phyloP scores from a whole-genome alignment of 495 filamentous ascomycete species.

The Annulohypoxylon moriforme region DNA sequence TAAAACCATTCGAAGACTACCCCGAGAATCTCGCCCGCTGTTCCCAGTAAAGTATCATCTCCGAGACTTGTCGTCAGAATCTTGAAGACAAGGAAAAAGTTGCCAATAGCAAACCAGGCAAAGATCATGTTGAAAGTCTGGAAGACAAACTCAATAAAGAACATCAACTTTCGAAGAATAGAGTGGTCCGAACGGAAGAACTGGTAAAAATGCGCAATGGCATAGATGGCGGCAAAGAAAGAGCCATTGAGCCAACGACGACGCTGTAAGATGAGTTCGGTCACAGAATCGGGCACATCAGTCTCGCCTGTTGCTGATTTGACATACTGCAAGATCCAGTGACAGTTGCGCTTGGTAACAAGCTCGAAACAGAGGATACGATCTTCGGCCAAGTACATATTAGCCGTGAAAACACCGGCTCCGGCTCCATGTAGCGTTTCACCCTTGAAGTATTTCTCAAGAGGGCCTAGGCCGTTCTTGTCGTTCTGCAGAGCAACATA shows the following conservation, averaged over 20 bases:
- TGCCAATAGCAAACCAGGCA: slow-evolving; percentile 98
- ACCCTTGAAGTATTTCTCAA: slow-evolving; percentile 97
- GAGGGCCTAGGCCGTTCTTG: slow-evolving; percentile 87
- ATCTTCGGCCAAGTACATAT: slow-evolving; percentile 99
- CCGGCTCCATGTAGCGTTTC: slow-evolving; percentile 96
- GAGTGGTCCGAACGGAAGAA: slow-evolving; percentile 93
- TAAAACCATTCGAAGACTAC: slow-evolving; percentile 98
- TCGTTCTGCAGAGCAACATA: slow-evolving; percentile 96
- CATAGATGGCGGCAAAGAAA: slow-evolving; percentile 98
- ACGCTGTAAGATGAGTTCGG: slow-evolving; percentile 95
- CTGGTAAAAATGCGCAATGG: slow-evolving; percentile 92
- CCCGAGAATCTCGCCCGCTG: slow-evolving; percentile 79
- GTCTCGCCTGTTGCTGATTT: slow-evolving; percentile 97
- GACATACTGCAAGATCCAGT: slow-evolving; percentile 98
- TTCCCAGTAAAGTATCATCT: slow-evolving; percentile 72
- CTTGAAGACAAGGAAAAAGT: slow-evolving; percentile 99
- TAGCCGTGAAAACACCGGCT: slow-evolving; percentile 97
- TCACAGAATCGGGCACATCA: slow-evolving; percentile 94
- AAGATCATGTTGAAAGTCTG: slow-evolving; percentile 97
- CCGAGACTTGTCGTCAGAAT: slow-evolving; percentile 91
- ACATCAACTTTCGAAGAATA: slow-evolving; percentile 85
- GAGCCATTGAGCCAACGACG: slow-evolving; percentile 98
- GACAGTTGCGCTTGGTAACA: slow-evolving; percentile 94
- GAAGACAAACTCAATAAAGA: slow-evolving; percentile 92
- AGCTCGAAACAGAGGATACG: slow-evolving; percentile 99